Percentiles rank a stretch among this genome's conserved stretches.
Conservation (phyloP, 1,139 yeast species). For the Blastobotrys indianensis region DNA sequence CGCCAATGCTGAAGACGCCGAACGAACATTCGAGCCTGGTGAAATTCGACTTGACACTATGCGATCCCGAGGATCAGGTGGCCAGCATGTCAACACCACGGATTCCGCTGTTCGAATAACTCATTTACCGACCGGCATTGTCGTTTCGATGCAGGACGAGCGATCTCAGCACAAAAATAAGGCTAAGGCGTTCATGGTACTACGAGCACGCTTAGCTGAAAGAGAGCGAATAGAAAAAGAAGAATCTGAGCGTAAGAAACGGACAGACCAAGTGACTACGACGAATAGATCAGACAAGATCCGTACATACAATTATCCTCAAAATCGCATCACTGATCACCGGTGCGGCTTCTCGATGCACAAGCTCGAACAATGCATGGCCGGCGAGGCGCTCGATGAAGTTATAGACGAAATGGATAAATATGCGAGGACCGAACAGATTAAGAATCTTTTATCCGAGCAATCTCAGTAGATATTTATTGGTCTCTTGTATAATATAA, state of each 20-base stretch:
- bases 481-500: too few relatives aligned
- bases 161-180: constrained; percentile 92
- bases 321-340: constrained; percentile 90
- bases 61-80: constrained; percentile 98
- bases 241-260: constrained; percentile 56
- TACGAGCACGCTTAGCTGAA: constrained; percentile 81
- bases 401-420: constrained; percentile 50
- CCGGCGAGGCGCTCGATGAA: constrained; percentile 59
- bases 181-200: constrained; percentile 84
- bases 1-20: constrained; percentile 51
- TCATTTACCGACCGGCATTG: constrained; percentile 87
- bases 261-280: constrained; percentile 80
- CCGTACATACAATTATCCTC: constrained; percentile 88
- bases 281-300: constrained; percentile 92
- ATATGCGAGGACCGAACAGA: constrained; percentile 42
- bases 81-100: constrained; percentile 97
- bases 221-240: constrained; percentile 61
- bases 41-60: constrained; percentile 90
- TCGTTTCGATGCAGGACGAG: constrained; percentile 89
- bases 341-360: constrained; percentile 74
- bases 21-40: constrained; percentile 72
- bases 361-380: constrained; percentile 75
- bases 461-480: neutral
- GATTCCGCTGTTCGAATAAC: constrained; percentile 94
- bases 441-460: constrained; percentile 34